Base-by-base conservation (phyloP, 768 basidiomycete species). In the Astraeus odoratus region DNA sequence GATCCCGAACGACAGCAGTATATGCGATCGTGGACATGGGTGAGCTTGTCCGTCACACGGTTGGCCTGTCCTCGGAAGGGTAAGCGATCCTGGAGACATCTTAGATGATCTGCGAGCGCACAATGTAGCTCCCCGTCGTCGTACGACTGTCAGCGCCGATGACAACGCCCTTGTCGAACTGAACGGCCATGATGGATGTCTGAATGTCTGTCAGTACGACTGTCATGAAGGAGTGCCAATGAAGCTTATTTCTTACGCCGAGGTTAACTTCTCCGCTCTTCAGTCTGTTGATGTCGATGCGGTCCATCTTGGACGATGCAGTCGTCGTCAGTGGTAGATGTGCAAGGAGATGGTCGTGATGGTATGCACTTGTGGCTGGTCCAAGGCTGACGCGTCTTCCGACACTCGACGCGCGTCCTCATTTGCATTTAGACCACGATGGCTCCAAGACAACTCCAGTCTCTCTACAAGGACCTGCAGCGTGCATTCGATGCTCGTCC, bases 111-210 rank as follows among this genome's bases (percentile, higher is more conserved):
- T 1, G 8, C 24, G 26, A 23, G 64, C 82, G 51, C 63, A 93
- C 95, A 62, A 96, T 95, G 68, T 96, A 98, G 69, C 83, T 84
- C 53, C 95, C 96, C 6, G 90, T 94, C 0, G 96, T 97, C 49
- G 95, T 99, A 48, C 95, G 79, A 76, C 86, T 88, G 71, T 99
- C 96, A 53, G 96, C 96, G 34, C 96, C 96, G 50, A 98, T 81
- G 55, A 99, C 83, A 48, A 99, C 96, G 30, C 96, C 96, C 24
- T 81, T 82, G 26, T 90, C 74, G 71, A 99, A 99, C 58, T 93
- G 90, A 51, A 98, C 94, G 43, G 96, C 95, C 94, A 97, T 97
- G 65, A 99, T 98, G 34, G 95, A 97, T 45, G 95, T 99, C 91
- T 97, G 56, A 5, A n/a, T 30, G 12, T 39, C 15, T 9, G 37